Evolutionary conservation across 2,329 filamentous ascomycete species (phyloP), one percentile per base, ranked within the genome.

Genomic region (Neospermospora avenae): DNA sequence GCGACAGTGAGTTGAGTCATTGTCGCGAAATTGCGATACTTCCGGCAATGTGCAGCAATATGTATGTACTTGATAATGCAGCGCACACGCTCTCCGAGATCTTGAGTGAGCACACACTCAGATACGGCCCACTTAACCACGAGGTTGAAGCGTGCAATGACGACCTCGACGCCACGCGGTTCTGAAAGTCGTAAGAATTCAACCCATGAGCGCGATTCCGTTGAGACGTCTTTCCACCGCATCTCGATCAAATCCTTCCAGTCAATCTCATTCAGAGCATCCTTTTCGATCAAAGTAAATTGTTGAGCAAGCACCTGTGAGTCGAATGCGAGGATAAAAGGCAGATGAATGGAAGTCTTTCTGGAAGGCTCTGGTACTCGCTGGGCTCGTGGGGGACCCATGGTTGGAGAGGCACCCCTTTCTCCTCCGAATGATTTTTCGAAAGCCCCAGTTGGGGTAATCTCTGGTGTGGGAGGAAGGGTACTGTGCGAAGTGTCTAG

Each of bases 91-190:
- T 95, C 90, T 62, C 87, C 84, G 11, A 87, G 75, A 58, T 86
- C 78, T 65, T 87, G 83, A 0, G 89, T 95, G 51, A 95, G 80
- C 8, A 95, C 82, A 65, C 89, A 84, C 73, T 93, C 89, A 0
- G 90, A 93, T 28, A 92, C 83, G 28, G 85, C 87, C 90, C 90
- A 95, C 73, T 93, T 93, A 63, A 93, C 90, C 77, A 93, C 89
- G 64, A 95, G 84, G 73, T 95, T 95, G 78, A 95, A 95, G 52
- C 90, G 87, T 8, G 90, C 89, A 72, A 93, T 90, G 51, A 93
- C 89, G 22, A 95, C 87, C 70, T 93, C 90, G 39, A 95, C 88
- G 14, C 90, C 90, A 57, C 83, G 84, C 1, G 88, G 86, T 67
- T 90, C 86, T 45, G 86, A 82, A 53, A 86, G 86, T 55, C 87